phyloP scores from a whole-genome alignment of 257 asterid species.

The Solanum virginianum region DNA sequence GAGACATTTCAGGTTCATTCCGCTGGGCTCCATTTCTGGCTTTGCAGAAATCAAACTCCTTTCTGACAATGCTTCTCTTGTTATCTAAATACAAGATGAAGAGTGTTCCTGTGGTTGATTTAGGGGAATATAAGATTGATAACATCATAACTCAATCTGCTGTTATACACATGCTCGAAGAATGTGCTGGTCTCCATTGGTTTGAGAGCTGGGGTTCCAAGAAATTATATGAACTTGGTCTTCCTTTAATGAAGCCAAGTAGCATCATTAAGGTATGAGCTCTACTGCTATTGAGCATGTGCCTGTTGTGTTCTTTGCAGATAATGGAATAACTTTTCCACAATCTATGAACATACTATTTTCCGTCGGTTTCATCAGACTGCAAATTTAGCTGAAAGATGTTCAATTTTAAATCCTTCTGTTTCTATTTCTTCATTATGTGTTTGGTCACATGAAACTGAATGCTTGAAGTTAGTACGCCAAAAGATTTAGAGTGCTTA shows the following conservation, averaged over 20 bases:
- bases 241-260: conserved; percentile 61
- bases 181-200: conserved; percentile 97
- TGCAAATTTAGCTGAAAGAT: neutral
- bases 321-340: neutral
- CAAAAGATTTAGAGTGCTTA: neutral
- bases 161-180: conserved; percentile 93
- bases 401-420: neutral
- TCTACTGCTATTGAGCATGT: neutral
- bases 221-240: conserved; percentile 76
- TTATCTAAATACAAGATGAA: conserved; percentile 93
- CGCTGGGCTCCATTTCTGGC: conserved; percentile 99
- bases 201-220: conserved; percentile 97
- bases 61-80: conserved; percentile 87
- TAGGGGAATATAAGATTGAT: conserved; percentile 72
- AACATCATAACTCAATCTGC: conserved; percentile 87
- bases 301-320: neutral
- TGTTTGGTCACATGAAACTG: neutral
- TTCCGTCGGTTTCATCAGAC: neutral
- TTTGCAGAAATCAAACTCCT: conserved; percentile 81
- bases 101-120: conserved; percentile 87
- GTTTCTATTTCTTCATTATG: neutral
- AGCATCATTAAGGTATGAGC: conserved; percentile 53
- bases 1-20: conserved; percentile 85
- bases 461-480: neutral
- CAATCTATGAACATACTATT: neutral